A percentile compares a stretch with the other conserved stretches of the same genome.
Evolutionary conservation across 2,329 filamentous ascomycete genomes (phyloP).

Genomic region (Colletotrichum sp.): DNA sequence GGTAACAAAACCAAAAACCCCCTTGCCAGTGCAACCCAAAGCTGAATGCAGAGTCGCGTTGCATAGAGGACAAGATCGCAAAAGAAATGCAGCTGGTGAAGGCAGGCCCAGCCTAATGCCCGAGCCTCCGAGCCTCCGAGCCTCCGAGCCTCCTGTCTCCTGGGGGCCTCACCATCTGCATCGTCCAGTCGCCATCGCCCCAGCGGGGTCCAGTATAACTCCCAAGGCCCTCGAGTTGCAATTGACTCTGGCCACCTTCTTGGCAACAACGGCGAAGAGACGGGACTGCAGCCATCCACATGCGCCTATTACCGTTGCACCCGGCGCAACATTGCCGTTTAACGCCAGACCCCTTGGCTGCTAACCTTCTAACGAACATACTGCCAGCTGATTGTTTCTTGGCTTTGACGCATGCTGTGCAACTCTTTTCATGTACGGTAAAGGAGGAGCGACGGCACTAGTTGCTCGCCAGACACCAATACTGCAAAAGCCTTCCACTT

Average conservation of each 20-base stretch:
- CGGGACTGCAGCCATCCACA: background rate
- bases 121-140: background rate
- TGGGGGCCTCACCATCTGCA: background rate
- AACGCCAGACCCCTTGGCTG: background rate
- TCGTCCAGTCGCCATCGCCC: background rate
- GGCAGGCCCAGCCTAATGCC: background rate
- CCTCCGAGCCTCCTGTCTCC: background rate
- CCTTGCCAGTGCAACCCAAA: slow-evolving; percentile 1
- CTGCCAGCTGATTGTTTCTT: background rate
- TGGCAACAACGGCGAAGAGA: background rate
- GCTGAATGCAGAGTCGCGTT: background rate
- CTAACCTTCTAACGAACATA: background rate
- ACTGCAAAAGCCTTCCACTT: background rate
- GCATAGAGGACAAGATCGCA: background rate
- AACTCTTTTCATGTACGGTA: background rate
- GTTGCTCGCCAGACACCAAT: background rate
- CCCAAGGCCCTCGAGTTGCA: background rate
- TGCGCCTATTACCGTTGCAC: background rate
- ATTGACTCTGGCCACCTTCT: background rate
- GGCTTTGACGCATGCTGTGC: background rate
- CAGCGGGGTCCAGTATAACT: background rate
- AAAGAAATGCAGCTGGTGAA: background rate
- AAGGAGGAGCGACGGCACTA: background rate
- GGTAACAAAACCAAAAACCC: no score
- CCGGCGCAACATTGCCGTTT: background rate